Percentiles rank a stretch among this genome's conserved stretches.
These are phyloP conservation scores for Pseudocercospora pini-densiflorae DNA, from an alignment of 2,329 filamentous ascomycete species.

Conservation along the genomic window DNA sequence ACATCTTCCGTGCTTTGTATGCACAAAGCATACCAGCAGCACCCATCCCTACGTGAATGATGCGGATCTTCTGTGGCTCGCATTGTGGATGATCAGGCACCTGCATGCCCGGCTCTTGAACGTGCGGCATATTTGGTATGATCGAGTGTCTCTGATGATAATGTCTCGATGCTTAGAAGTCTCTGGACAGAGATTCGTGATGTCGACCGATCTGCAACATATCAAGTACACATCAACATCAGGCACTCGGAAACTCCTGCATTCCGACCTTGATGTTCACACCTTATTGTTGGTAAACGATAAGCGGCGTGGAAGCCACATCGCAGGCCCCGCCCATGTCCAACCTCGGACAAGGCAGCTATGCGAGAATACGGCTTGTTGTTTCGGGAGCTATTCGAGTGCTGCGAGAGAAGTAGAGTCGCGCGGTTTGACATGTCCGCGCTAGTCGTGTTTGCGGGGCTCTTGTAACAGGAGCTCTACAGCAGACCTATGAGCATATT, in stretches of 20 bases:
- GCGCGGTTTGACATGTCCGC: neutral
- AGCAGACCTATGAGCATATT: neutral
- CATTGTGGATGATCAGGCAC: constrained; percentile 29
- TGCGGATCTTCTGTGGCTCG: constrained; percentile 24
- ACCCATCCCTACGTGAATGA: constrained; percentile 31
- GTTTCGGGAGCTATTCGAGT: neutral
- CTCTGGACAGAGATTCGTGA: neutral
- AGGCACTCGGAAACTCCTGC: neutral
- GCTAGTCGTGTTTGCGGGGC: neutral
- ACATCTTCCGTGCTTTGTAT: constrained; percentile 23
- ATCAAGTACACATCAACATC: neutral
- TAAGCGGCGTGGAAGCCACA: neutral
- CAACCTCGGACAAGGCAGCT: neutral
- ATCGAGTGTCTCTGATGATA: neutral
- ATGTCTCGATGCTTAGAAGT: neutral
- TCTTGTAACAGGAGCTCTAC: neutral
- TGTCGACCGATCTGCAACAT: neutral
- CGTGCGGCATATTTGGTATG: constrained; percentile 21
- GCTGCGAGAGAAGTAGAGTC: neutral
- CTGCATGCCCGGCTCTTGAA: constrained; percentile 21
- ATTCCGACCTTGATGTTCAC: neutral
- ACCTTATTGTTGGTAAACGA: neutral
- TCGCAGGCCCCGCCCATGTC: neutral
- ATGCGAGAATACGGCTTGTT: neutral
- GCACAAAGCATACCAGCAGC: constrained; percentile 24